phyloP scores from a whole-genome alignment of 305 asterid species.

The Ilex paraguariensis region DNA sequence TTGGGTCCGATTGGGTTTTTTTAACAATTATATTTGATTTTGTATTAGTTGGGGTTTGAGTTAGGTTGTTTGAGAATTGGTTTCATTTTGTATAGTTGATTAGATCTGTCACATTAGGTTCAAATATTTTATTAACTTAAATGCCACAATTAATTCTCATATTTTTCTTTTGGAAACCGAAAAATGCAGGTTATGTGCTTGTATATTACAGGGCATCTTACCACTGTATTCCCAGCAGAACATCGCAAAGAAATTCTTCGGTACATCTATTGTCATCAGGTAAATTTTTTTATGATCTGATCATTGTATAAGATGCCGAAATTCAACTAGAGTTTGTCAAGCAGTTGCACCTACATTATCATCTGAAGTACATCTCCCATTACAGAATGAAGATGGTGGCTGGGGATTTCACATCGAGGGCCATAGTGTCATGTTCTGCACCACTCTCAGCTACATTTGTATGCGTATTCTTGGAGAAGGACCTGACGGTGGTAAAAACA shows the following conservation, averaged over 20 bases:
- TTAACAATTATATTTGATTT: no score
- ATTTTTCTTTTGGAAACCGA: not conserved
- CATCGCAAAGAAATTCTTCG: conserved; percentile 80
- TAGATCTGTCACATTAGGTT: no score
- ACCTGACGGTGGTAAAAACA: conserved; percentile 52
- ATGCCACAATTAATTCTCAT: no score
- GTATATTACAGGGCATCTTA: conserved; percentile 82
- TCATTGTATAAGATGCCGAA: no score
- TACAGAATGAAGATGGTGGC: conserved; percentile 85
- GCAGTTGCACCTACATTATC: no score
- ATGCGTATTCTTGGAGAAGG: conserved; percentile 81
- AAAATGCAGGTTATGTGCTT: conserved; percentile 60
- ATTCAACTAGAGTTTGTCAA: conserved; percentile 13
- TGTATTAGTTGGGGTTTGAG: no score
- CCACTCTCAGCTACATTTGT: conserved; percentile 63
- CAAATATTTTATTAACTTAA: no score
- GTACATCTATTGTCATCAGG: conserved; percentile 89
- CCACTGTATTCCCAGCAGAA: conserved; percentile 59
- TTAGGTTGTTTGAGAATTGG: no score
- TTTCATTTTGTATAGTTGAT: no score
- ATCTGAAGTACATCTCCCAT: conserved; percentile 7
- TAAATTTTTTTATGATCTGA: conserved; percentile 12
- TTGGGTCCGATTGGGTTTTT: no score
- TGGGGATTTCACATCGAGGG: conserved; percentile 92
- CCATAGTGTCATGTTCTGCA: conserved; percentile 79